phyloP scores from a whole-genome alignment of 2,329 filamentous ascomycete species.

The Cladosporium sp. region DNA sequence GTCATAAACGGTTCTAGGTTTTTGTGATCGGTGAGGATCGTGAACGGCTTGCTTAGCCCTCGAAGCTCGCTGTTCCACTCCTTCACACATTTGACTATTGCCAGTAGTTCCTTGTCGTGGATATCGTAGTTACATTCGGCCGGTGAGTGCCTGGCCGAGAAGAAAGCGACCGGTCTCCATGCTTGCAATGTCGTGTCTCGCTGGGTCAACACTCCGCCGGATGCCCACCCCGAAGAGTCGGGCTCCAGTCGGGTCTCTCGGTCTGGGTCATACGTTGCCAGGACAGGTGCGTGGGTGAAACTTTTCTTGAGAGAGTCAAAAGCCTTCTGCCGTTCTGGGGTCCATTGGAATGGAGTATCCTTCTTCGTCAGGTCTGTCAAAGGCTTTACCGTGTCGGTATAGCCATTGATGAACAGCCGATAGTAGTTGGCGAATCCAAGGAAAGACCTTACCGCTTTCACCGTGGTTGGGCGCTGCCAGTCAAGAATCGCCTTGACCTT shows the following conservation, averaged over 20 bases:
- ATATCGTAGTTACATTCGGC: slow-evolving; percentile 14
- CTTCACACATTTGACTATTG: slow-evolving; percentile 15
- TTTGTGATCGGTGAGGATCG: slow-evolving; percentile 16
- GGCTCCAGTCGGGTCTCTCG: neutral
- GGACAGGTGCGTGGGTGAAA: neutral
- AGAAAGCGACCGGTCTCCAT: no score
- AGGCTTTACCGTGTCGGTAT: no score
- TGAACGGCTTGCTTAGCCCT: slow-evolving; percentile 13
- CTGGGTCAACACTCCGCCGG: no score
- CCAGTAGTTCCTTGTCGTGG: slow-evolving; percentile 18
- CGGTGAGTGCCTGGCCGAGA: no score
- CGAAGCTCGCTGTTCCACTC: slow-evolving; percentile 17
- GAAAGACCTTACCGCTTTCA: neutral
- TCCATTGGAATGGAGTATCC: neutral
- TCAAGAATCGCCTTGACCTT: neutral
- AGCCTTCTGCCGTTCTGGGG: neutral
- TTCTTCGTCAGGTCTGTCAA: no score
- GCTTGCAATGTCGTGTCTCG: no score
- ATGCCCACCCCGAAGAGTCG: no score
- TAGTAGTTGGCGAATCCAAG: neutral
- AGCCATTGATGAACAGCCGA: no score
- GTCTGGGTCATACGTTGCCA: neutral
- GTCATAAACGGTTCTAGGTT: slow-evolving; percentile 17
- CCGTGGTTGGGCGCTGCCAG: neutral
- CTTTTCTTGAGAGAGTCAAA: neutral